Conservation (phyloP, 805 yeast species). For the Ogataea saltuana region DNA sequence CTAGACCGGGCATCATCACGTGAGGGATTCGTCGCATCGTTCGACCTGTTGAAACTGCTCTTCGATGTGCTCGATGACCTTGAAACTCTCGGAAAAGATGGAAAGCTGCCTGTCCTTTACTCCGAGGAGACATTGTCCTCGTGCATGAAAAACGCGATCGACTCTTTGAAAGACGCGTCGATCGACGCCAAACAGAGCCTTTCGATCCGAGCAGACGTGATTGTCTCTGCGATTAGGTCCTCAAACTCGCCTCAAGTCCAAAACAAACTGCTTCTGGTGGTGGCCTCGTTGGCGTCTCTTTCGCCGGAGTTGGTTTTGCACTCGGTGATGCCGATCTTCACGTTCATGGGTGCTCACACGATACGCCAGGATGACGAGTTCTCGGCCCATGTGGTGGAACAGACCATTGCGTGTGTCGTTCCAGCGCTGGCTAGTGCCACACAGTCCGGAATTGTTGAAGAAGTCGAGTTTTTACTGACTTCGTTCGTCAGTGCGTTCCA, state of each 20-base stretch:
- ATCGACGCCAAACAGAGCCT: conserved; percentile 52
- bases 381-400: conserved; percentile 88
- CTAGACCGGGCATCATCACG: conserved; percentile 51
- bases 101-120: conserved; percentile 85
- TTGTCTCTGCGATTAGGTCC: conserved; percentile 87
- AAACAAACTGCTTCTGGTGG: conserved; percentile 78
- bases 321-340: conserved; percentile 98
- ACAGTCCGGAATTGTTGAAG: conserved; percentile 50
- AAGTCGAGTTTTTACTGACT: conserved; percentile 79
- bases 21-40: conserved; percentile 28
- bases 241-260: conserved; percentile 94
- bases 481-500: conserved; percentile 93
- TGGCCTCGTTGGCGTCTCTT: conserved; percentile 82
- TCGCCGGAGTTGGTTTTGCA: conserved; percentile 91
- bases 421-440: conserved; percentile 74
- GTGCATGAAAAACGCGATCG: conserved; percentile 74
- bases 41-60: conserved; percentile 40
- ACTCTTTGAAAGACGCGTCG: conserved; percentile 46
- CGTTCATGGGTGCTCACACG: conserved; percentile 98
- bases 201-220: conserved; percentile 80
- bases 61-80: conserved; percentile 70
- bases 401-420: conserved; percentile 83
- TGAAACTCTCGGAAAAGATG: conserved; percentile 86
- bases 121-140: conserved; percentile 89
- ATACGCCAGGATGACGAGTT: conserved; percentile 96